Evolutionary conservation across 2,329 filamentous ascomycete species (phyloP).

Genomic region (Aphanoascus verrucosus): DNA sequence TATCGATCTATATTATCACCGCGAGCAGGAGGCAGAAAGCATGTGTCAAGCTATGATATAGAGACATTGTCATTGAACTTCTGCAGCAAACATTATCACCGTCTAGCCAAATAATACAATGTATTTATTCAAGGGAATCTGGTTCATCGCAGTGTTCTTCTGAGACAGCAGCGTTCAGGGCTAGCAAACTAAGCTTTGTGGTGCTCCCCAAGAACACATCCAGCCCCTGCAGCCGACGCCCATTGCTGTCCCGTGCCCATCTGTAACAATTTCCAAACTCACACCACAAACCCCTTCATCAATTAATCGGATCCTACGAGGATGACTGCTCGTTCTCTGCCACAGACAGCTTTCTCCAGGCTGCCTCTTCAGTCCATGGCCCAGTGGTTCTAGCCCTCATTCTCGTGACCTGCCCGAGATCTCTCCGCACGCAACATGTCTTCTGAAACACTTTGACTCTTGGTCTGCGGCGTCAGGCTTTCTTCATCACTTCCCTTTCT

Average conservation of each 20-base stretch:
- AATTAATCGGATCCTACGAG: too few species aligned
- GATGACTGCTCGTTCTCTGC: too few species aligned
- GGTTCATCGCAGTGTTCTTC: background rate
- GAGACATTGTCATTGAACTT: too few species aligned
- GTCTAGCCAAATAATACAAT: too few species aligned
- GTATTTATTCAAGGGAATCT: too few species aligned
- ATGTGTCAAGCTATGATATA: too few species aligned
- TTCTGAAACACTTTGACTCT: conserved; percentile 4
- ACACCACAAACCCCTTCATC: background rate
- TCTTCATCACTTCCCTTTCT: background rate
- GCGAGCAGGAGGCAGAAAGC: too few species aligned
- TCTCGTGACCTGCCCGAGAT: background rate
- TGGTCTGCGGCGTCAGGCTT: background rate
- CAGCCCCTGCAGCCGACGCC: conserved; percentile 1
- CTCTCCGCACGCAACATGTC: background rate
- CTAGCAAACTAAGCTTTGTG: background rate
- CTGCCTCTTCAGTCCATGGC: too few species aligned
- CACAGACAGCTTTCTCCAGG: too few species aligned
- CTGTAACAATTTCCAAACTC: conserved; percentile 4
- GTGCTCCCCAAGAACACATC: background rate
- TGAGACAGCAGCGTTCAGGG: background rate
- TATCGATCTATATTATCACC: too few species aligned
- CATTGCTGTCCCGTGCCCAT: background rate
- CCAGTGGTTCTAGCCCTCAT: background rate
- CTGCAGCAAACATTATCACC: too few species aligned